phyloP scores from a whole-genome alignment of 2,329 filamentous ascomycete species.

The Dothideomycetes sp. region DNA sequence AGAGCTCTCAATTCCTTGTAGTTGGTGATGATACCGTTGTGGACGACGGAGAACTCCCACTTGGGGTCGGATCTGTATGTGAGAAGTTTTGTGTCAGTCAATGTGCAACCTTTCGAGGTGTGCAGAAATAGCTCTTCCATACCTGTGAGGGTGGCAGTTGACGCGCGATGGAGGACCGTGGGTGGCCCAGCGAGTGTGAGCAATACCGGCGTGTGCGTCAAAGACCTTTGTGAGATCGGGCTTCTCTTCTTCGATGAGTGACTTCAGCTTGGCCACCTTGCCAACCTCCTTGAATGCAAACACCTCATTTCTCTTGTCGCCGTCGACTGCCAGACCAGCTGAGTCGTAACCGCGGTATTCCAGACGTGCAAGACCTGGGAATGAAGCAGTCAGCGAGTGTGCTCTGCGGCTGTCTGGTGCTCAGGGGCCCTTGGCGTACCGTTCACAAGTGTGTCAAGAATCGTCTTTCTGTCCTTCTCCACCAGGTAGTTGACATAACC shows the following conservation, averaged over 20 bases:
- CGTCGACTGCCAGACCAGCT: conserved; percentile 88
- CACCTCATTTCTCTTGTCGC: conserved; percentile 98
- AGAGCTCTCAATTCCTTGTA: conserved; percentile 99
- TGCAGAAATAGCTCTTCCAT: conserved; percentile 29
- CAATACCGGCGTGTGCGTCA: conserved; percentile 96
- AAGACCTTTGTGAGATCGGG: conserved; percentile 87
- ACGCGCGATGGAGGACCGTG: conserved; percentile 86
- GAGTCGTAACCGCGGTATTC: conserved; percentile 99
- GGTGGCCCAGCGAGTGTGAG: conserved; percentile 98
- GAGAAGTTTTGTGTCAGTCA: conserved; percentile 3
- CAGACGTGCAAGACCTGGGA: conserved; percentile 75
- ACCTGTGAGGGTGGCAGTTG: conserved; percentile 99
- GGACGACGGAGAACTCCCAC: conserved; percentile 95
- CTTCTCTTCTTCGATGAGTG: conserved; percentile 76
- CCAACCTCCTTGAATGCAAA: conserved; percentile 98
- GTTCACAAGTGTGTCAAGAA: conserved; percentile 92
- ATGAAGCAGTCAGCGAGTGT: conserved; percentile 19
- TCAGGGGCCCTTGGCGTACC: conserved; percentile 47
- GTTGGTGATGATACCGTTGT: conserved; percentile 99
- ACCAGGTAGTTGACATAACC: conserved; percentile 99
- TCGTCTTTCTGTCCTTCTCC: conserved; percentile 96
- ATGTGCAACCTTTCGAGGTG: neutral
- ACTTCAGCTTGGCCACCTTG: conserved; percentile 94
- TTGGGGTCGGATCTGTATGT: conserved; percentile 68
- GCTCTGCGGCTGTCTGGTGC: neutral